Evolutionary conservation across 2,329 filamentous ascomycete species (phyloP), one percentile per base, ranked within the genome.

Genomic region (Trichoderma cornu-damae): DNA sequence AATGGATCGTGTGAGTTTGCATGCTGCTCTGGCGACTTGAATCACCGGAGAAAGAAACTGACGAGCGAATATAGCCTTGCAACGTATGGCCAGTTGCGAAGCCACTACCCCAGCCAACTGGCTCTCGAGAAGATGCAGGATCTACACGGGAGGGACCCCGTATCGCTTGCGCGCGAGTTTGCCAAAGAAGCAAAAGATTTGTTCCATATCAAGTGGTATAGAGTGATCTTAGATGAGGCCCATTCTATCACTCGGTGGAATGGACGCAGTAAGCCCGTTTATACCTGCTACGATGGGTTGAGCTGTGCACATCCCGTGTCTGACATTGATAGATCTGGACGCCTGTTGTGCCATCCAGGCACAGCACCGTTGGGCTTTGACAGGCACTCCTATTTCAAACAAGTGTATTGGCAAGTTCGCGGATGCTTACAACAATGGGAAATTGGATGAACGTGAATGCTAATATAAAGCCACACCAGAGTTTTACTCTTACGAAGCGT

Each of bases 151-250:
- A 22, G 47, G 0, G 59, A 64, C 0, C 0, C 42, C 9, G n/a
- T 61, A 0, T 0, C 57, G 65, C 0, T 48, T 71, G 0, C 63
- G 73, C 3, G 73, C 81, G n/a, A 80, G 83, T 0, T 48, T 0
- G 1, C 18, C 0, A 54, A 46, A 6, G 1, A 14, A 28, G 47
- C 47, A 2, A 8, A 18, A 5, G 1, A 16, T 11, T 37, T 72
- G 0, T 65, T 65, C 35, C 11, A 73, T 0, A 63, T 75, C 2
- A 65, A 71, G 0, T 83, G 76, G 70, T 75, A 79, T 35, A 69
- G 83, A 1, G 60, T 85, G 4, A 73, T 85, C 2, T 67, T 85
- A 0, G 82, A 85, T 43, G 82, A 85, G 62, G 80, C 76, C 0
- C 81, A 84, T 49, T 62, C 62, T 0, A 81, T 85, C 58, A 84